Conservation (phyloP, 805 yeast genomes). For the Candida arabinofermentans region DNA sequence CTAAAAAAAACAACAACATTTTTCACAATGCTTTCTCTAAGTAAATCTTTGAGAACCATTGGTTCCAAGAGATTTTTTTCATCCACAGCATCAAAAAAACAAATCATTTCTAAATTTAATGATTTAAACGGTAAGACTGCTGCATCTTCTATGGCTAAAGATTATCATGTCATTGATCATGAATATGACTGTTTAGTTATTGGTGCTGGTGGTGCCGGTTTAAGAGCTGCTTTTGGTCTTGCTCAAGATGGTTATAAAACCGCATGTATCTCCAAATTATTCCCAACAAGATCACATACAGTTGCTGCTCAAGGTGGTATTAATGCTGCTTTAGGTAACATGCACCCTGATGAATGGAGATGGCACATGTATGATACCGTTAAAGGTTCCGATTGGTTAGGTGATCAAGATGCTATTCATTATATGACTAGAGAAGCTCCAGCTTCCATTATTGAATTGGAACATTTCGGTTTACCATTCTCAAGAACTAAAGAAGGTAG, state of each 20-base stretch:
- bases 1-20: background rate
- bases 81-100: conserved; percentile 20
- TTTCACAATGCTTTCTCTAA: conserved; percentile 20
- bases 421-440: conserved; percentile 99
- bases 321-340: conserved; percentile 97
- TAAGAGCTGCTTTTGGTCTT: conserved; percentile 96
- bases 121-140: conserved; percentile 48
- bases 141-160: conserved; percentile 51
- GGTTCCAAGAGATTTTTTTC: conserved; percentile 30
- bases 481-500: conserved; percentile 95
- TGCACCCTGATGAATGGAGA: conserved; percentile 98
- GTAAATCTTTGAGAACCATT: conserved; percentile 18
- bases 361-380: conserved; percentile 99
- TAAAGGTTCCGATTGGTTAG: conserved; percentile 98
- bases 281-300: conserved; percentile 98
- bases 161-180: conserved; percentile 92
- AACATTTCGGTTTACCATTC: conserved; percentile 98
- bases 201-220: conserved; percentile 99
- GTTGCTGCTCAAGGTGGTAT: conserved; percentile 99
- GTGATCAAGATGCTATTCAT: conserved; percentile 98
- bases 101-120: conserved; percentile 36
- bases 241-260: conserved; percentile 97
- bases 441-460: conserved; percentile 89
- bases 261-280: conserved; percentile 93
- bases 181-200: conserved; percentile 97